phyloP scores from a whole-genome alignment of 768 basidiomycete genomes.

The Lactarius vividus region DNA sequence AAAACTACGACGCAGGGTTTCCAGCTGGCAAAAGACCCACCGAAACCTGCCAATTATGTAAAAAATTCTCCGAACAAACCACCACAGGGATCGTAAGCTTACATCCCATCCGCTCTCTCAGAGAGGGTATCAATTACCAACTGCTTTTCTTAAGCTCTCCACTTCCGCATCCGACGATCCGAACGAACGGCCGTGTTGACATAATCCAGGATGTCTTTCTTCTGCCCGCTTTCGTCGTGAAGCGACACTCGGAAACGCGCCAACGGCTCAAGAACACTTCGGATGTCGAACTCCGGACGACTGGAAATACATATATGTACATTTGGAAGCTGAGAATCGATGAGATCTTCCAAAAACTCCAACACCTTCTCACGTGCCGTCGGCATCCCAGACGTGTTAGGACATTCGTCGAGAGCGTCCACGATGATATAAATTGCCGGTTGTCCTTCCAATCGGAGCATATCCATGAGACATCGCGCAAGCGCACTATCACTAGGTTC shows the following conservation, averaged over 20 bases:
- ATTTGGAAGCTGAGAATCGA: neutral
- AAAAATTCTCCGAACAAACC: neutral
- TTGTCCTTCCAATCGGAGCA: neutral
- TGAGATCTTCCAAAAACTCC: neutral
- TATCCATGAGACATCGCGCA: neutral
- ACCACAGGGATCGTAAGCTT: neutral
- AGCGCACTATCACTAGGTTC: neutral
- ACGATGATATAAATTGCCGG: neutral
- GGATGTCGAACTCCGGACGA: neutral
- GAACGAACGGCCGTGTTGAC: neutral
- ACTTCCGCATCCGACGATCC: neutral
- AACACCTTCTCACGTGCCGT: neutral
- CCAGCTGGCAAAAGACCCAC: neutral
- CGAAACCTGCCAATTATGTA: neutral
- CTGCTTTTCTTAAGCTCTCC: neutral
- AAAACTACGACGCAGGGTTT: neutral
- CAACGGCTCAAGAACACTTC: neutral
- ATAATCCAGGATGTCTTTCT: neutral
- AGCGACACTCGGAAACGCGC: neutral
- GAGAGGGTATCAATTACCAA: neutral
- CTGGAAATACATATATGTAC: neutral
- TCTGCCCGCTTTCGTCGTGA: neutral
- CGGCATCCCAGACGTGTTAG: neutral
- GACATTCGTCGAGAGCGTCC: conserved; percentile 1
- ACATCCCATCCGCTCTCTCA: neutral